Evolutionary conservation across 345 rosid genomes (phyloP).

Genomic region (Gossypium ekmanianum): DNA sequence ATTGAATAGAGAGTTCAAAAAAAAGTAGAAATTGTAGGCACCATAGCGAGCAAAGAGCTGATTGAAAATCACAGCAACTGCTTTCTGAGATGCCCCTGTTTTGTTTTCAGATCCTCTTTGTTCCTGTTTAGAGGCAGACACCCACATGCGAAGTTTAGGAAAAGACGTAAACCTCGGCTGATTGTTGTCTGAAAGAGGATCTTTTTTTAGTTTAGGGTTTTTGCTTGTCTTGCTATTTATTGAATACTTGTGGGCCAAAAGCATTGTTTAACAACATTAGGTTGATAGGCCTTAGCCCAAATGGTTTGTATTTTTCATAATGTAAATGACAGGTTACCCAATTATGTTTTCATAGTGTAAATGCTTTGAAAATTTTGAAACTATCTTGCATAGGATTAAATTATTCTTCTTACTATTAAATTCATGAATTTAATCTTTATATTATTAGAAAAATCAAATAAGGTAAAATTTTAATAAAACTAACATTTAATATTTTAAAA

Average conservation of each 20-base stretch:
- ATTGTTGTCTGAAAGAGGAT: not conserved
- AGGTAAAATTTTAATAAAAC: too few relatives aligned
- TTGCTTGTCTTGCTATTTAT: constrained; percentile 11
- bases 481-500: too few relatives aligned
- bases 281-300: constrained; percentile 10
- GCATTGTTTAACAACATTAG: not conserved
- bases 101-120: constrained; percentile 15
- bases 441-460: too few relatives aligned
- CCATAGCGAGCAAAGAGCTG: constrained; percentile 24
- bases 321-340: too few relatives aligned
- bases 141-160: not conserved
- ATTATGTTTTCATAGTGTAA: too few relatives aligned
- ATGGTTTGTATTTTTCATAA: not conserved
- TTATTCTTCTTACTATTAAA: too few relatives aligned
- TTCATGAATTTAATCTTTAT: too few relatives aligned
- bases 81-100: constrained; percentile 24
- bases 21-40: constrained; percentile 12
- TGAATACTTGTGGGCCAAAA: not conserved
- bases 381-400: too few relatives aligned
- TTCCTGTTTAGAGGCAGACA: constrained; percentile 6
- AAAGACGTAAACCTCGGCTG: not conserved
- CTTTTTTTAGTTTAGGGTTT: not conserved
- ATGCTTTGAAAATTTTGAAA: not conserved
- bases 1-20: not conserved
- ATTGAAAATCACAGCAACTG: constrained; percentile 10